phyloP scores from a whole-genome alignment of 148 eudicot species.

The Nyssa sinensis region DNA sequence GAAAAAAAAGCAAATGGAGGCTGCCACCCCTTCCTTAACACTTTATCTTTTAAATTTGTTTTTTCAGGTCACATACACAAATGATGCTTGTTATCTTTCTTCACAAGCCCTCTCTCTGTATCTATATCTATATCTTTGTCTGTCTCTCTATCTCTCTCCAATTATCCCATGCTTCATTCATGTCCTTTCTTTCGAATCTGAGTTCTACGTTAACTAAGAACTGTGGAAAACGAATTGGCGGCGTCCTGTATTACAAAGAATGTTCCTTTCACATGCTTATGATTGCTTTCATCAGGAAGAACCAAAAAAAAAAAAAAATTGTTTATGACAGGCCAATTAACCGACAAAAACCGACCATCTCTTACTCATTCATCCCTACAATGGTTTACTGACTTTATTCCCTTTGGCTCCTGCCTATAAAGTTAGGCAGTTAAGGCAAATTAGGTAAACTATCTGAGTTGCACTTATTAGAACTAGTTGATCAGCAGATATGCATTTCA shows the following conservation, averaged over 20 bases:
- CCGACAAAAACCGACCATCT: background rate
- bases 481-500: too few relatives aligned
- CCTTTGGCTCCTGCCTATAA: too few relatives aligned
- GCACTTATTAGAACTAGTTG: too few relatives aligned
- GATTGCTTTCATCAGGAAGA: background rate
- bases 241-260: constrained; percentile 12
- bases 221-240: constrained; percentile 17
- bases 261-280: constrained; percentile 27
- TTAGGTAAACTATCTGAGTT: too few relatives aligned
- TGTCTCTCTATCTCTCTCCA: background rate
- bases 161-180: constrained; percentile 20
- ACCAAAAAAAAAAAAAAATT: too few relatives aligned
- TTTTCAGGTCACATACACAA: background rate
- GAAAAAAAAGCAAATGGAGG: constrained; percentile 28
- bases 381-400: too few relatives aligned
- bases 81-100: constrained; percentile 17
- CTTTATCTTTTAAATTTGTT: constrained; percentile 25
- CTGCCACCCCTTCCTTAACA: constrained; percentile 28
- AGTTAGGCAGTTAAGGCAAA: too few relatives aligned
- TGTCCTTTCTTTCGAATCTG: constrained; percentile 33
- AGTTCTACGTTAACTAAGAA: constrained; percentile 10
- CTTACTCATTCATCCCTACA: too few relatives aligned
- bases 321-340: background rate
- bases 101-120: background rate
- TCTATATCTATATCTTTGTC: background rate